Evolutionary conservation across 2,329 filamentous ascomycete species (phyloP), one percentile per base, ranked within the genome.

Genomic region (Penicillium sp.): DNA sequence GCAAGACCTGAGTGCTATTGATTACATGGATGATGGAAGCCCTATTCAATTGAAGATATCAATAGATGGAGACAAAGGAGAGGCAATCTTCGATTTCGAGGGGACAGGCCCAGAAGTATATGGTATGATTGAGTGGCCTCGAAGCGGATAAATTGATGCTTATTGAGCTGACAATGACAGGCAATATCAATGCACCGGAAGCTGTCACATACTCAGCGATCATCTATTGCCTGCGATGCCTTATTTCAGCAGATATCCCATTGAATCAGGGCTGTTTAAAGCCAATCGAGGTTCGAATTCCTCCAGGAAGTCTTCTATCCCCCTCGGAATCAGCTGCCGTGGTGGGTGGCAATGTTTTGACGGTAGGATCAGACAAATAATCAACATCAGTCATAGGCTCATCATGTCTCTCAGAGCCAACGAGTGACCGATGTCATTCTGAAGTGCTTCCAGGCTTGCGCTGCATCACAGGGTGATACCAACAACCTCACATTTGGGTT

Each of bases 1-100:
- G 4, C 80, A 81, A 50, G 82, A 88, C 31, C 80, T 91, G 1
- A 81, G 80, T 2, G 88, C 90, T 0, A 77, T 86, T 9, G 90
- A 94, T 66, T 88, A 85, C 73, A 93, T 92, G 88, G 90, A 94
- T 64, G 89, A 93, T 65, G 89, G 89, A 30, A 88, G 83, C n/a
- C 87, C 88, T 0, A 91, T 93, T 63, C 80, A 84, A 46, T 79
- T 93, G 11, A 85, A 84, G 56, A 82, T 94, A 4, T 84, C 83
- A 0, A 91, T 94, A 57, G 83, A 91, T 67, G 80, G 81, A 10
- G 61, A 63, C 2, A 85, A 87, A 41, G 89, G 89, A 14, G 84
- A 88, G 61, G 90, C 90, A 0, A 74, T 87, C 0, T 93, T 92
- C 67, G 84, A 92, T 71, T 88, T 92, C 69, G 80, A 79, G 1